Base-by-base conservation (phyloP, 1,284 basidiomycete species). In the Microbotryum lychnidis-dioicae region DNA sequence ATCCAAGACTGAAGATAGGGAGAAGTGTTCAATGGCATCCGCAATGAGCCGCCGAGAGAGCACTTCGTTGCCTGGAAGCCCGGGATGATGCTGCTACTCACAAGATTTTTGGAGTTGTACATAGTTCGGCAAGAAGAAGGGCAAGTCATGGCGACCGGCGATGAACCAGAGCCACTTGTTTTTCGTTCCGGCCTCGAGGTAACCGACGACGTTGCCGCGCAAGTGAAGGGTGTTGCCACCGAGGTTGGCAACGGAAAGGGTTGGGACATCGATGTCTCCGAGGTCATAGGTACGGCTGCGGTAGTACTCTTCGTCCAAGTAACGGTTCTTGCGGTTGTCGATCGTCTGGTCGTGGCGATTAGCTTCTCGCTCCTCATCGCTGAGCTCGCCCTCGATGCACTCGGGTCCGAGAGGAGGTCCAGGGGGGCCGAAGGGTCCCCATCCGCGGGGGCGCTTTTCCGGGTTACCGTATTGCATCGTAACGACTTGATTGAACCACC, bases 81-180 rank as follows among this genome's bases (percentile, higher is more conserved):
- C 21, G 25, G 12, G 27, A 29, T 53, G 51, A 12, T 33, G 18
- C 8, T 20, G 31, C 31, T 31, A 50, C 60, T 55, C 29, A 60
- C 63, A 74, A 2, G 70, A 71, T 50, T 69, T 68, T 48, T 75
- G 74, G 6, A 74, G 65, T 50, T 65, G 64, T 50, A 73, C 71
- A 45, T 66, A 70, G 49, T 74, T 70, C 0, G 70, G 63, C 9
- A 74, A 65, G 65, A 73, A 75, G 66, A 75, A 74, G 7, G 74
- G 74, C 2, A 74, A 52, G 58, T 75, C 74, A 61, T 75, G 74
- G 16, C 74, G 62, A 9, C 74, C 74, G 4, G 70, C 69, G 51
- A 74, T 73, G 60, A 74, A 70, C 58, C 67, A 72, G 10, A 75
- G 70, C 74, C 74, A 75, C 63, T 75, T 75, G 64, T 73, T 66